Evolutionary conservation across 1,284 basidiomycete species (phyloP), one percentile per base, ranked within the genome.

Genomic region (Ceratobasidium theobromae): DNA sequence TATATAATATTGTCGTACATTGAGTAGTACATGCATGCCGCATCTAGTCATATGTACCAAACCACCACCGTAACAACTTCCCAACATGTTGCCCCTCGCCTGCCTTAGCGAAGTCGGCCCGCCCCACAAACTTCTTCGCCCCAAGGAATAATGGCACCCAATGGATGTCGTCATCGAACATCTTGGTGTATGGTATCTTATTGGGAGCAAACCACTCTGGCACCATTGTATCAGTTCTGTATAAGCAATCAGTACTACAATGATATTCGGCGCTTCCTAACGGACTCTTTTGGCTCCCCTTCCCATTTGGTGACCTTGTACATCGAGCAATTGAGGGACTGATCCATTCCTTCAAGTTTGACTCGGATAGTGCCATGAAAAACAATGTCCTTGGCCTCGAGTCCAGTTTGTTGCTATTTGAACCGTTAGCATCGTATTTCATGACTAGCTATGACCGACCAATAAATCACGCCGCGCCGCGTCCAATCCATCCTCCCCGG

Each of bases 231-330:
- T 35, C 14, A 32, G 58, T 64, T 25, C 58, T 64, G 54, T n/a
- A 33, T 43, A 1, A 12, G 30, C 4, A 33, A 16, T 18, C 9
- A 14, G 16, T 46, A 38, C 14, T 53, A 46, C 41, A 32, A 33
- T 6, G 2, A 12, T 30, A 43, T 18, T 38, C 35, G 14, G 12
- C 8, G n/a, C 1, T 23, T 55, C 18, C 16, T 16, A 55, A 60
- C 58, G n/a, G 16, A 64, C 58, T 64, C 58, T 52, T 64, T 51
- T 12, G 25, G 58, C 8, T 51, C 21, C 18, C 58, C 58, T 41
- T 64, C 43, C 58, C 58, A 64, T 23, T 64, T 64, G 16, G 58
- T 64, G 1, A 64, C 58, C 27, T 64, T 64, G 38, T 64, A 64
- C 58, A 64, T 64, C 35, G 58, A 64, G 28, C 58, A 64, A 25